These are phyloP conservation scores for Gnomoniopsis smithogilvyi DNA, from an alignment of 2,329 filamentous ascomycete genomes.

Conservation along the genomic window DNA sequence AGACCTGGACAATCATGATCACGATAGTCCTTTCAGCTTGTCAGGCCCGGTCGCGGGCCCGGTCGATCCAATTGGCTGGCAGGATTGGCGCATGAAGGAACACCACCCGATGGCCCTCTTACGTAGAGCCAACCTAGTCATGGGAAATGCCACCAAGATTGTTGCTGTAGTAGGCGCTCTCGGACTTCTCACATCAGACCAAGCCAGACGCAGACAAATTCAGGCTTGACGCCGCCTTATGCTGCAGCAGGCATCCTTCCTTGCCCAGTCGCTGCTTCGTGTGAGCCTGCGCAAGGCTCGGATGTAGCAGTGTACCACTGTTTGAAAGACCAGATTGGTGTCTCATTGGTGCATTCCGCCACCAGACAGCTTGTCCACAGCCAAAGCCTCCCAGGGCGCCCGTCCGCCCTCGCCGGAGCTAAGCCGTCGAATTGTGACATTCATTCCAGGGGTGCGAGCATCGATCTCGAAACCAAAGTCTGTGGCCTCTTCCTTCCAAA, in stretches of 20 bases:
- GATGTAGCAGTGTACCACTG: constrained; percentile 5
- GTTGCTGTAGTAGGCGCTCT: constrained; percentile 8
- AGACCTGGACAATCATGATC: neutral
- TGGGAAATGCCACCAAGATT: constrained; percentile 1
- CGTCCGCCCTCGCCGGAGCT: constrained; percentile 7
- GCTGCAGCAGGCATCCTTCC: constrained; percentile 18
- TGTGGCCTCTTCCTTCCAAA: constrained; percentile 4
- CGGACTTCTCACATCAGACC: constrained; percentile 16
- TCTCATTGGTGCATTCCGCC: constrained; percentile 17
- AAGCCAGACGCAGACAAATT: constrained; percentile 14
- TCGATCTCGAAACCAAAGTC: constrained; percentile 6
- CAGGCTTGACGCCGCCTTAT: constrained; percentile 19
- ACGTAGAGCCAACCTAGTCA: constrained; percentile 13
- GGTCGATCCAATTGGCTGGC: constrained; percentile 9
- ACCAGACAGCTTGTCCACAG: constrained; percentile 10
- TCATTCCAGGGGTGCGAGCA: constrained; percentile 8
- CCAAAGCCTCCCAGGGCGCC: constrained; percentile 9
- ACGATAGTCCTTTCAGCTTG: constrained; percentile 8
- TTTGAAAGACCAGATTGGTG: constrained; percentile 6
- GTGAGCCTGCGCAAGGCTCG: constrained; percentile 18
- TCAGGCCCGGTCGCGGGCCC: constrained; percentile 7
- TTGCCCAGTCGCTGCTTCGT: constrained; percentile 14
- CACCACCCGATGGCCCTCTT: neutral
- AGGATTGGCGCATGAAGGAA: constrained; percentile 11
- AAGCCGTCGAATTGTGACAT: constrained; percentile 12